Conservation (phyloP, 345 rosid genomes). For the Orychophragmus violaceus region DNA sequence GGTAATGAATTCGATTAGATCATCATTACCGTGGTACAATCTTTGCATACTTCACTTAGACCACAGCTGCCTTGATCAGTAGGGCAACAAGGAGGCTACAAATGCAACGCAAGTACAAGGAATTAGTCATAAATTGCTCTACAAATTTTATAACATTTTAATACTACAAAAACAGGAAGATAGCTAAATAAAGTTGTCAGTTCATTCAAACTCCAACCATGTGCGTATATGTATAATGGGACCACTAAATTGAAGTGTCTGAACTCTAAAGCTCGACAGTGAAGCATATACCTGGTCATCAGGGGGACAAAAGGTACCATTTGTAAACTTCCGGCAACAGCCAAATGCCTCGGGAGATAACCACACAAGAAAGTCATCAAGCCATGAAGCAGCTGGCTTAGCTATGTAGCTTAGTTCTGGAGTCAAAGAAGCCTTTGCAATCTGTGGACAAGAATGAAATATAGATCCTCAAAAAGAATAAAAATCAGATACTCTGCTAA, state of each 20-base stretch:
- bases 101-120: not conserved
- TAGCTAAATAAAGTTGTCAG: no score
- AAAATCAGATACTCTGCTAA: not conserved
- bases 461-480: not conserved
- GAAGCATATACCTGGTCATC: conserved; percentile 68
- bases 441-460: conserved; percentile 36
- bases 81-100: conserved; percentile 91
- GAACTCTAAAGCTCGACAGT: not conserved
- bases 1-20: not conserved
- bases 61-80: conserved; percentile 52
- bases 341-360: conserved; percentile 98
- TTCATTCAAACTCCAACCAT: not conserved
- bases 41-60: conserved; percentile 74
- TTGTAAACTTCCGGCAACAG: conserved; percentile 88
- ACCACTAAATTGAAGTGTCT: not conserved
- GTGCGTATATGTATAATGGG: not conserved
- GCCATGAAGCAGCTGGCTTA: conserved; percentile 99
- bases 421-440: conserved; percentile 70
- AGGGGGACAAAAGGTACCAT: conserved; percentile 93
- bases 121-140: not conserved
- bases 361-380: conserved; percentile 98
- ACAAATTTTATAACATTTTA: not conserved
- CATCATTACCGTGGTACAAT: conserved; percentile 85
- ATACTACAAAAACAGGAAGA: not conserved
- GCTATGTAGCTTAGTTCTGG: conserved; percentile 91